A percentile compares a stretch with the other conserved stretches of the same genome.
These are phyloP conservation scores for Eleusine coracana DNA, from an alignment of 176 grass and related monocot genomes.

Conservation along the genomic window DNA sequence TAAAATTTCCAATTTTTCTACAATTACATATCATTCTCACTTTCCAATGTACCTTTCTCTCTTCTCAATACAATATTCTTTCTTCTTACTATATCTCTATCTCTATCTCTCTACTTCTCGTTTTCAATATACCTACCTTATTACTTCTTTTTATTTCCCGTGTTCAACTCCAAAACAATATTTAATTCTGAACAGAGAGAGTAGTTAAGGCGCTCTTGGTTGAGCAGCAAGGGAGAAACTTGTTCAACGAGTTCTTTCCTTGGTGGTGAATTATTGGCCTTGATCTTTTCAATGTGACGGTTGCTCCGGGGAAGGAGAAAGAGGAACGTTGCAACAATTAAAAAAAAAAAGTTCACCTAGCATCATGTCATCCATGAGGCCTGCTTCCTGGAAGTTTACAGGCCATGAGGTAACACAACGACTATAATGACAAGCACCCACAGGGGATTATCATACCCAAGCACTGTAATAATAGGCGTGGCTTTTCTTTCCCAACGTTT, in stretches of 20 bases:
- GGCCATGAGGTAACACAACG: background rate
- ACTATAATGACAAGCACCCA: background rate
- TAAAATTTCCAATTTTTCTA: too few relatives aligned
- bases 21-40: too few relatives aligned
- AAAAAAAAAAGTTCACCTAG: background rate
- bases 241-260: constrained; percentile 1
- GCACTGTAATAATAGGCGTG: too few relatives aligned
- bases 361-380: constrained; percentile 1
- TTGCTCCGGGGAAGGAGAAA: constrained; percentile 6
- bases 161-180: too few relatives aligned
- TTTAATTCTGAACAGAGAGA: too few relatives aligned
- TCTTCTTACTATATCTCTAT: too few relatives aligned
- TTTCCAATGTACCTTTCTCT: too few relatives aligned
- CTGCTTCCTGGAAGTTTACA: constrained; percentile 43
- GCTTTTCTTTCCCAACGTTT: background rate
- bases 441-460: background rate
- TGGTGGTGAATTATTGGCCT: background rate
- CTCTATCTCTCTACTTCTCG: too few relatives aligned
- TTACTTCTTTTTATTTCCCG: too few relatives aligned
- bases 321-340: constrained; percentile 2
- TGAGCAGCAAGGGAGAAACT: background rate
- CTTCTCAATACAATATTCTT: too few relatives aligned
- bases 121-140: too few relatives aligned
- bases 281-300: background rate
- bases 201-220: background rate